A percentile compares a stretch with the other conserved stretches of the same genome.
These are phyloP conservation scores for Coemansia sp. DNA, from an alignment of 192 early-diverging fungal species.

Conservation along the genomic window DNA sequence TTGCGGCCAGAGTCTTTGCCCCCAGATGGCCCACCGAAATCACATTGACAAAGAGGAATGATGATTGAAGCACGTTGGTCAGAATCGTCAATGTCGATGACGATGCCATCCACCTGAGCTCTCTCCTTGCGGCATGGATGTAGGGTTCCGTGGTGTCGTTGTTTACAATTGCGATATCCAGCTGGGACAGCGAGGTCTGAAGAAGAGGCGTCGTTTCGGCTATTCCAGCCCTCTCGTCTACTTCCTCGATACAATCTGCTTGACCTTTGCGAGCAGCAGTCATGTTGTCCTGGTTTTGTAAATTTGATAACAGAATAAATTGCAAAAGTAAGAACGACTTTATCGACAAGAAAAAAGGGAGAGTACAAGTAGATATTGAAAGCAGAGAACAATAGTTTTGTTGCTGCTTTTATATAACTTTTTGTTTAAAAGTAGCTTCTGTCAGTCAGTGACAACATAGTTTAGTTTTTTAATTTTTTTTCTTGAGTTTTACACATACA, in stretches of 20 bases:
- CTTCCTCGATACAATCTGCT: background rate
- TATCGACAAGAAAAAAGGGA: too few species aligned
- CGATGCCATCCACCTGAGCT: conserved; percentile 32
- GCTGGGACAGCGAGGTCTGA: conserved; percentile 17
- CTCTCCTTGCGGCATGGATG: conserved; percentile 17
- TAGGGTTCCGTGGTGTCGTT: conserved; percentile 26
- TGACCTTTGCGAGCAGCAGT: too few species aligned
- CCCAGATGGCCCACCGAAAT: conserved; percentile 8
- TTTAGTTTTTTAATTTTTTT: too few species aligned
- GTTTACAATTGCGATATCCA: conserved; percentile 21
- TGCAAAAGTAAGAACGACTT: too few species aligned
- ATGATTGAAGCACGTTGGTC: conserved; percentile 4
- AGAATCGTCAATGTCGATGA: conserved; percentile 19
- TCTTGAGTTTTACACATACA: too few species aligned
- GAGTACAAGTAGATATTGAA: too few species aligned
- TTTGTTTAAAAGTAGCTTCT: too few species aligned
- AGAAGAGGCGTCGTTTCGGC: conserved; percentile 30
- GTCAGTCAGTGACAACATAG: too few species aligned
- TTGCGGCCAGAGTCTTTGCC: conserved; percentile 10
- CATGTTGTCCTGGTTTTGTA: too few species aligned
- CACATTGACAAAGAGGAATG: conserved; percentile 7
- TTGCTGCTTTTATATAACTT: too few species aligned
- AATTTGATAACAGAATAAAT: too few species aligned
- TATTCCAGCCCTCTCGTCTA: background rate
- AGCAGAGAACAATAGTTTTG: too few species aligned